A percentile compares a stretch with the other conserved stretches of the same genome.
Conservation (phyloP, 2,329 filamentous ascomycete genomes). For the Colletotrichum horii region DNA sequence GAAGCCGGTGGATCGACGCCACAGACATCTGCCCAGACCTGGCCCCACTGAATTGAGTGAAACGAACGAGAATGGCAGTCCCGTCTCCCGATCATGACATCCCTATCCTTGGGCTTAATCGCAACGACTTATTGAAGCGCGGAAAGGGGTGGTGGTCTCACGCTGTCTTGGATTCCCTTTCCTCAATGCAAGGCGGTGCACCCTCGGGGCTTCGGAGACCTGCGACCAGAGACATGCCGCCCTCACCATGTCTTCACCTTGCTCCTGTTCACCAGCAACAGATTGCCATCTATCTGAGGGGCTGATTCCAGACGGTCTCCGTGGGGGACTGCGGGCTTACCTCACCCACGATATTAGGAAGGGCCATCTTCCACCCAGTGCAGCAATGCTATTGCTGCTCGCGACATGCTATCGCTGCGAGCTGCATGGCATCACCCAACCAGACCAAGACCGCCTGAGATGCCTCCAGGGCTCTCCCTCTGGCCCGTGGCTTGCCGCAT, state of each 20-base stretch:
- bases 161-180: not conserved
- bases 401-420: not conserved
- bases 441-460: not conserved
- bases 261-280: not conserved
- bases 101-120: constrained; percentile 1
- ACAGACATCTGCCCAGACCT: not conserved
- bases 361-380: not conserved
- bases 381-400: not conserved
- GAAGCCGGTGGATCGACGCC: not conserved
- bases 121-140: not conserved
- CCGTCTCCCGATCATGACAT: constrained; percentile 4
- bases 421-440: not conserved
- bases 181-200: not conserved
- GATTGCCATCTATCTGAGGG: not conserved
- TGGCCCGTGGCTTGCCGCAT: not conserved
- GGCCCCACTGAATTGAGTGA: constrained; percentile 8
- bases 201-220: constrained; percentile 5
- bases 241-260: not conserved
- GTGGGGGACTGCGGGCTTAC: not conserved
- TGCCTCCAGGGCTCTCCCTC: not conserved
- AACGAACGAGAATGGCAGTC: constrained; percentile 7
- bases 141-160: constrained; percentile 4
- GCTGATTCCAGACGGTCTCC: not conserved
- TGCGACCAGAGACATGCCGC: not conserved
- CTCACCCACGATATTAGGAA: not conserved